Conservation (phyloP, 768 basidiomycete species). For the Suillus weaverae region DNA sequence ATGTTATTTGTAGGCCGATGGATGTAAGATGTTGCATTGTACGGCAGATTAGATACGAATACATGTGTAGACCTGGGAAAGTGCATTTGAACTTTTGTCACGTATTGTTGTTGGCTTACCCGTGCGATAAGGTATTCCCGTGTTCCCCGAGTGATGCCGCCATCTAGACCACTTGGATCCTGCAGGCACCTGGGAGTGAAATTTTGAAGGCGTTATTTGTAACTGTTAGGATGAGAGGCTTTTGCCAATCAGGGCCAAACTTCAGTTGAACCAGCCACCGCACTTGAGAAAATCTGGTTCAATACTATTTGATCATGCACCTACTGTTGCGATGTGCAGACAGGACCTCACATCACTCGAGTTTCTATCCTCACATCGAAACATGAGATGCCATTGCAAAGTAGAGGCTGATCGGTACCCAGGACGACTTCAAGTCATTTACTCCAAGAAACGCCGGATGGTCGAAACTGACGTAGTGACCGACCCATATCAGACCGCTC, state of each 20-base stretch:
- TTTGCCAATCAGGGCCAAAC: neutral
- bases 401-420: too few relatives aligned
- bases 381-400: too few relatives aligned
- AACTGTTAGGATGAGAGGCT: neutral
- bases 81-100: neutral
- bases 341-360: too few relatives aligned
- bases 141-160: slow-evolving; percentile 23
- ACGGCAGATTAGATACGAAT: slow-evolving; percentile 60
- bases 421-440: too few relatives aligned
- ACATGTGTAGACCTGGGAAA: slow-evolving; percentile 33
- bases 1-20: slow-evolving; percentile 85
- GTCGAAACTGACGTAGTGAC: too few relatives aligned
- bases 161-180: neutral
- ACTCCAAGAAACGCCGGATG: too few relatives aligned
- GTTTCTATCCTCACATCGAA: neutral
- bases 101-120: slow-evolving; percentile 13
- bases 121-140: slow-evolving; percentile 9
- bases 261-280: neutral
- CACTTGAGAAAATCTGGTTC: neutral
- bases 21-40: slow-evolving; percentile 71
- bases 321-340: too few relatives aligned
- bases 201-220: neutral
- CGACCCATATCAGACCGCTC: too few relatives aligned
- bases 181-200: neutral
- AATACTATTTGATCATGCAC: neutral